Evolutionary conservation across 176 grass and related monocot genomes (phyloP).

Genomic region (Melocanna baccifera): DNA sequence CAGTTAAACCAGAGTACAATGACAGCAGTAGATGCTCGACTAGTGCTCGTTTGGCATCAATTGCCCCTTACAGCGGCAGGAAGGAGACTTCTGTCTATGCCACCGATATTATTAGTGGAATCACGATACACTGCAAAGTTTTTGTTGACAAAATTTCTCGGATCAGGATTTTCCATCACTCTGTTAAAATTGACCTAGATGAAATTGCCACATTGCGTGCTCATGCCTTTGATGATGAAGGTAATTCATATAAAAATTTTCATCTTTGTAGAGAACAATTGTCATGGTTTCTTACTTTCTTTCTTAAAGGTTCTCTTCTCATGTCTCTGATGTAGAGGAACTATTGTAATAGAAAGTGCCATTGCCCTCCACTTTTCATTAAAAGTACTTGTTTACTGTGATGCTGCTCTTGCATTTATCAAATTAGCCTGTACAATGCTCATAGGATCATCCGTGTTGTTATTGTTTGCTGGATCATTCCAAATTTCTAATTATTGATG

Average conservation of each 20-base stretch:
- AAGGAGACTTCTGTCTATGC: conserved; percentile 96
- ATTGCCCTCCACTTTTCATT: not conserved
- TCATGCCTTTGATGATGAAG: conserved; percentile 82
- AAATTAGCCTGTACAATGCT: not conserved
- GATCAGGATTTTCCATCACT: conserved; percentile 89
- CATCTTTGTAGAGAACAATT: not conserved
- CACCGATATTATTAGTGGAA: conserved; percentile 73
- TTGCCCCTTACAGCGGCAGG: conserved; percentile 68
- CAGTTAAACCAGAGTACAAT: conserved; percentile 87
- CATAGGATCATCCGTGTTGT: not conserved
- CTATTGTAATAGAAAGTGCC: not conserved
- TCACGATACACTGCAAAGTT: conserved; percentile 88
- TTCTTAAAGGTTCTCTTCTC: not conserved
- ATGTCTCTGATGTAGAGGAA: not conserved
- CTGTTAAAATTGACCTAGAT: conserved; percentile 94
- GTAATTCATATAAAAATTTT: conserved; percentile 28
- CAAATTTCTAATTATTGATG: not conserved
- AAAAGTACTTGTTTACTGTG: not conserved
- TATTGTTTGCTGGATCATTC: not conserved
- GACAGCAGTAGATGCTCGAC: conserved; percentile 79
- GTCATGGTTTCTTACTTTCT: not conserved
- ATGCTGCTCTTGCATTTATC: conserved; percentile 2
- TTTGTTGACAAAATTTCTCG: conserved; percentile 80
- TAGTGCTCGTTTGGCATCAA: conserved; percentile 69
- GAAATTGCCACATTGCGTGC: conserved; percentile 76